These are phyloP conservation scores for Ephemerocybe angulata DNA, from an alignment of 768 basidiomycete species.

Conservation along the genomic window DNA sequence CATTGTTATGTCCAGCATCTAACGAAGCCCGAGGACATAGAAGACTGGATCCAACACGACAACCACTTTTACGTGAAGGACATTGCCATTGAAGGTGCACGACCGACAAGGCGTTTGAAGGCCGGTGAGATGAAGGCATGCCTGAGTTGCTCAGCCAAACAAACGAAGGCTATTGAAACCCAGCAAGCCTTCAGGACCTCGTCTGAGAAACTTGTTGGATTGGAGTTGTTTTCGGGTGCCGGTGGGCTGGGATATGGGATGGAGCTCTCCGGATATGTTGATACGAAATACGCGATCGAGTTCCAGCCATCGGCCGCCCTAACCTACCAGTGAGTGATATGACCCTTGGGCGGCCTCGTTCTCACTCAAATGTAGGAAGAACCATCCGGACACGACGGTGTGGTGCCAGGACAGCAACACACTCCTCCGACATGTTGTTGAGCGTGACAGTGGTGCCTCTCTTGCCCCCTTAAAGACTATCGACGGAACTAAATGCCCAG, in stretches of 20 bases:
- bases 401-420: conserved; percentile 64
- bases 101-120: conserved; percentile 9
- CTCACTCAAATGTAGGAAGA: conserved; percentile 38
- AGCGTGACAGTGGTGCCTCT: conserved; percentile 38
- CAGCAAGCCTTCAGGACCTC: conserved; percentile 27
- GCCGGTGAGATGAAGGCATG: neutral
- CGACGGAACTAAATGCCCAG: conserved; percentile 32
- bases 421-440: conserved; percentile 57
- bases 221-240: conserved; percentile 74
- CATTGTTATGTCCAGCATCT: conserved; percentile 47
- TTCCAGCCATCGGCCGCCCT: conserved; percentile 58
- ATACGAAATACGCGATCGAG: conserved; percentile 69
- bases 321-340: conserved; percentile 51
- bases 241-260: conserved; percentile 73
- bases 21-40: conserved; percentile 29
- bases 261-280: conserved; percentile 54
- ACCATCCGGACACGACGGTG: conserved; percentile 57
- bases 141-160: conserved; percentile 29
- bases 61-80: conserved; percentile 59
- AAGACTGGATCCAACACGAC: conserved; percentile 48
- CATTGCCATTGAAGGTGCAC: conserved; percentile 46
- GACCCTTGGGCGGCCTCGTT: neutral
- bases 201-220: conserved; percentile 46
- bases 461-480: conserved; percentile 39
- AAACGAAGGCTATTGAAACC: conserved; percentile 28